Percentiles rank a stretch among this genome's conserved stretches.
These are phyloP conservation scores for Cucumis melo DNA, from an alignment of 306 rosid genomes.

Conservation along the genomic window DNA sequence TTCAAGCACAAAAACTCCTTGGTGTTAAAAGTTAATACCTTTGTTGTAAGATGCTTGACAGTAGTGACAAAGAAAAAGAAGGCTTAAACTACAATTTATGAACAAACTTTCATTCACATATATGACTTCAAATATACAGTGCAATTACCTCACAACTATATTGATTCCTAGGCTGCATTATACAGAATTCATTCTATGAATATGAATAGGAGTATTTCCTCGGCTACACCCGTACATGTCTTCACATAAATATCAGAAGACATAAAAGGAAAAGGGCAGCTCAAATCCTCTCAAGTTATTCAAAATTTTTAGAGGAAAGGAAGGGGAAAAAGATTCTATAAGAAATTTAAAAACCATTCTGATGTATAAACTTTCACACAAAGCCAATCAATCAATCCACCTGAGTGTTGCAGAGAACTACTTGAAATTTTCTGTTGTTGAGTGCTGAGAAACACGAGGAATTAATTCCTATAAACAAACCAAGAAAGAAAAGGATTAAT, in stretches of 20 bases:
- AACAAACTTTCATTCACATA: neutral
- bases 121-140: neutral
- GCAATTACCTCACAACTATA: neutral
- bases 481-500: constrained; percentile 1
- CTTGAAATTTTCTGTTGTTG: constrained; percentile 25
- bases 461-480: constrained; percentile 51
- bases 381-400: neutral
- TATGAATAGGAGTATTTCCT: neutral
- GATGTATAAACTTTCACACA: neutral
- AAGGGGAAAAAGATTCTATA: neutral
- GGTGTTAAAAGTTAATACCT: neutral
- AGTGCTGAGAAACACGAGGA: constrained; percentile 37
- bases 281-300: neutral
- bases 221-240: neutral
- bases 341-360: neutral
- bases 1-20: neutral
- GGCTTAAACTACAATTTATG: neutral
- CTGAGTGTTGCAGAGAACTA: neutral
- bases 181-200: neutral
- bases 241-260: constrained; percentile 10
- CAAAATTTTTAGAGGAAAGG: neutral
- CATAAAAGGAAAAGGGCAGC: constrained; percentile 2
- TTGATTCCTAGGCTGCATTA: constrained; percentile 4
- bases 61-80: neutral
- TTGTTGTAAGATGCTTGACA: too few relatives aligned